Conservation (phyloP, 2,329 filamentous ascomycete genomes). For the Cladosporium austrohemisphaericum region DNA sequence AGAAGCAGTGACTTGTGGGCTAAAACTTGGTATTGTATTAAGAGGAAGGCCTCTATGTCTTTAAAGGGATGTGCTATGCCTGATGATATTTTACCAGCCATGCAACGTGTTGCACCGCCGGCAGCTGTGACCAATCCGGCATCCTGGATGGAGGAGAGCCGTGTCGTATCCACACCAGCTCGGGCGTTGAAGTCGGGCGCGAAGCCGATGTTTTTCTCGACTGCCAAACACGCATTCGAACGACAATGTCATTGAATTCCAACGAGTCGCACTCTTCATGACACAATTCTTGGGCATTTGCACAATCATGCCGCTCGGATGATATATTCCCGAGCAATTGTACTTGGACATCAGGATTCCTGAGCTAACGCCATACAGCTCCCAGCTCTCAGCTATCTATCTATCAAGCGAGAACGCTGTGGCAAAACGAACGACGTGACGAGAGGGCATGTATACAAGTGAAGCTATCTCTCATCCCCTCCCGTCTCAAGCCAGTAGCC, state of each 20-base stretch:
- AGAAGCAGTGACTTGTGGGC: no score
- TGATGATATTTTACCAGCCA: background rate
- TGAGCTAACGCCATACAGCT: background rate
- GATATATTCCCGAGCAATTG: no score
- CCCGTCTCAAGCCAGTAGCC: no score
- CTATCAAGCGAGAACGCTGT: background rate
- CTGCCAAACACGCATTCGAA: no score
- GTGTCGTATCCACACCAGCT: constrained; percentile 11
- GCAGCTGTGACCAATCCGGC: constrained; percentile 1
- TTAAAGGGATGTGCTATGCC: background rate
- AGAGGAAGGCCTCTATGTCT: background rate
- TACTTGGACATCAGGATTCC: no score
- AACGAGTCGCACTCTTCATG: no score
- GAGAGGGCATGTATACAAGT: no score
- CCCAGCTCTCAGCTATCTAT: background rate
- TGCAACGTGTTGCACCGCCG: constrained; percentile 7
- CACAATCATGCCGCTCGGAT: no score
- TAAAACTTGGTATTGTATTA: background rate
- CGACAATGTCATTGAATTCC: no score
- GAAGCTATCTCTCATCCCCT: no score
- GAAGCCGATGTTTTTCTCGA: constrained; percentile 3
- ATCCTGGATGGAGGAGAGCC: constrained; percentile 13
- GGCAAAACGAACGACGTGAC: no score
- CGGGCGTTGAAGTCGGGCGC: background rate
- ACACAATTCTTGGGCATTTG: no score